Conservation (phyloP, 371 early-diverging fungal species). For the Haplosporangium sp. region DNA sequence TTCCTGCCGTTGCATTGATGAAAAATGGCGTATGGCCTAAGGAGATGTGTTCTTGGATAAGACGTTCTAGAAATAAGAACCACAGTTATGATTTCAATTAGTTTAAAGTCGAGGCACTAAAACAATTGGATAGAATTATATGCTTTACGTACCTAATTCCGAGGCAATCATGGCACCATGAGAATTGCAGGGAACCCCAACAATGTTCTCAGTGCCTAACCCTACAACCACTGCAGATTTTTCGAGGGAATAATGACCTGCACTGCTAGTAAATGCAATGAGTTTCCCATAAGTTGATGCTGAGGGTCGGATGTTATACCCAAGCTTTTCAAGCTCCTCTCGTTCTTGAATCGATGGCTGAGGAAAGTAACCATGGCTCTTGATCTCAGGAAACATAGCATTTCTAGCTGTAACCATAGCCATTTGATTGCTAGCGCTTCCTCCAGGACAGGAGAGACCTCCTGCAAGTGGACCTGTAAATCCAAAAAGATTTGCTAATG, state of each 20-base stretch:
- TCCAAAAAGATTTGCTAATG: slow-evolving; percentile 68
- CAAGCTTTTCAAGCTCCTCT: slow-evolving; percentile 19
- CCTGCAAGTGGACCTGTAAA: slow-evolving; percentile 69
- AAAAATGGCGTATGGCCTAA: slow-evolving; percentile 77
- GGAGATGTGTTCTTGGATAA: slow-evolving; percentile 60
- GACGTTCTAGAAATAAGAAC: slow-evolving; percentile 49
- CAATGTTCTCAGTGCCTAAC: slow-evolving; percentile 75
- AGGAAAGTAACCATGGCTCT: slow-evolving; percentile 65
- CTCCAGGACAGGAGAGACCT: slow-evolving; percentile 86
- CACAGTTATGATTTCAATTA: no score
- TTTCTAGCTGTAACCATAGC: slow-evolving; percentile 87
- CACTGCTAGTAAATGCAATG: slow-evolving; percentile 80
- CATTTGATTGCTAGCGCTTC: slow-evolving; percentile 83
- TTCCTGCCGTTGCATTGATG: slow-evolving; percentile 89
- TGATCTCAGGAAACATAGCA: slow-evolving; percentile 73
- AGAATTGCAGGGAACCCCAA: slow-evolving; percentile 75
- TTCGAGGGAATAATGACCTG: slow-evolving; percentile 86
- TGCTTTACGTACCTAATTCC: slow-evolving; percentile 61
- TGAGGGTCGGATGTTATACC: background rate
- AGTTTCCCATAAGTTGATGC: slow-evolving; percentile 62
- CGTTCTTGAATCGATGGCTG: slow-evolving; percentile 48
- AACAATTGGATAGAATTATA: no score
- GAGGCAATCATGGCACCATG: slow-evolving; percentile 73
- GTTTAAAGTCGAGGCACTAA: no score
- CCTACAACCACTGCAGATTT: slow-evolving; percentile 83